A percentile compares a stretch with the other conserved stretches of the same genome.
Conservation (phyloP, 257 asterid species). For the Fraxinus pennsylvanica region DNA sequence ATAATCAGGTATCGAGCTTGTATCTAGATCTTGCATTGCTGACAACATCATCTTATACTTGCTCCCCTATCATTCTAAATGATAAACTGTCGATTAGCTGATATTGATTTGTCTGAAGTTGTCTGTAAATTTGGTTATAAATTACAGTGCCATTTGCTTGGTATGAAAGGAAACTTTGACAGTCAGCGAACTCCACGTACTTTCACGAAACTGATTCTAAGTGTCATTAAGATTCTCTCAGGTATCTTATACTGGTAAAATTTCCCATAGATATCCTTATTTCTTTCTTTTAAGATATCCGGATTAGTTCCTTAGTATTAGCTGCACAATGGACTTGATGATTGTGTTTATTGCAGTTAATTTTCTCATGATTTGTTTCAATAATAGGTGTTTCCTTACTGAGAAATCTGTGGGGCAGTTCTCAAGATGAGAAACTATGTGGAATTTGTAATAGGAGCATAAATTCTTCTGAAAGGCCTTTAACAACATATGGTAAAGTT, state of each 20-base stretch:
- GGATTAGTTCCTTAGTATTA: neutral
- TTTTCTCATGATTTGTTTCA: slow-evolving; percentile 14
- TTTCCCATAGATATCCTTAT: neutral
- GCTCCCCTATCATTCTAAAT: neutral
- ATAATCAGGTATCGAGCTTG: slow-evolving; percentile 58
- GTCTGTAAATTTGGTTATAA: slow-evolving; percentile 6
- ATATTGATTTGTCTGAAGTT: slow-evolving; percentile 11
- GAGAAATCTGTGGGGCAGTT: slow-evolving; percentile 32
- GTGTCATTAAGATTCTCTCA: slow-evolving; percentile 69
- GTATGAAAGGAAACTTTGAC: slow-evolving; percentile 65
- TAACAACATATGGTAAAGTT: slow-evolving; percentile 29
- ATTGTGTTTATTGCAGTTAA: slow-evolving; percentile 1
- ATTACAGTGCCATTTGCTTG: slow-evolving; percentile 76
- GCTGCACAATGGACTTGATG: neutral
- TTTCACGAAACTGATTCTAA: slow-evolving; percentile 63
- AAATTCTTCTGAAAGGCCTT: slow-evolving; percentile 25
- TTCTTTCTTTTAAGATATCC: neutral
- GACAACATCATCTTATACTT: neutral
- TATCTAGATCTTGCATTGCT: slow-evolving; percentile 6
- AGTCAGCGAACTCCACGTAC: slow-evolving; percentile 57
- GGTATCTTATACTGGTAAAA: slow-evolving; percentile 38
- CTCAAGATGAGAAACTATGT: slow-evolving; percentile 34
- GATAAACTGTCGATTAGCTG: neutral
- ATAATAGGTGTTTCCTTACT: slow-evolving; percentile 50
- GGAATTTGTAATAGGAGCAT: slow-evolving; percentile 32